Evolutionary conservation across 768 basidiomycete genomes (phyloP), one percentile per base, ranked within the genome.

Genomic region (Lyophyllum atratum): DNA sequence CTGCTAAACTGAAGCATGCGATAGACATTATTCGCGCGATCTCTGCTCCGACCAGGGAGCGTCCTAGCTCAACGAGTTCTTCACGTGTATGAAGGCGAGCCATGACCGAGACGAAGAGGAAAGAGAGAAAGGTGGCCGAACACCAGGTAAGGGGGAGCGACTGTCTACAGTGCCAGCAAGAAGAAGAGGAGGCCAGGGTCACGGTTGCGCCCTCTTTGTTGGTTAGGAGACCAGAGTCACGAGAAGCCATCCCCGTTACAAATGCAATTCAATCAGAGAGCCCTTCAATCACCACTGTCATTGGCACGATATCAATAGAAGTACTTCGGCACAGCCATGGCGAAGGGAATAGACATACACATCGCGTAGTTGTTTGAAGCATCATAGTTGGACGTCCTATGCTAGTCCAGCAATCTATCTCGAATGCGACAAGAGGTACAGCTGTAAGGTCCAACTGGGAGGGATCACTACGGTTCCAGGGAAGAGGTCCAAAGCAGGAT

Each of bases 11-110:
- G 21, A 66, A 64, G 26, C 56, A 59, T 43, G 44, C 62, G 49
- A 62, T 62, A 21, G 63, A 62, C 17, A 59, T 17, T 1, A 60
- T 59, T 24, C 53, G 57, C 11, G 63, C 63, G 12, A 55, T 50
- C 46, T 64, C 62, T 5, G 59, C 46, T 56, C 65, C 64, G 49
- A 56, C 54, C 44, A 66, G 55, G 21, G 59, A 64, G 14, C 26
- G 52, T 22, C 10, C 42, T 8, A 50, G 44, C 33, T 34, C 39
- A 33, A 21, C 25, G 8, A 15, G 4, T 15, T 49, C 14, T 4
- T 21, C 43, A 46, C 39, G 21, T 3, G 48, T 10, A 33, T 4
- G 39, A 28, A 29, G 9, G 6, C 21, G 10, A 19, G 33, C 22
- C 51, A 49, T 53, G 29, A 22, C 57, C 26, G 26, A 50, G 25